A percentile compares a stretch with the other conserved stretches of the same genome.
These are phyloP conservation scores for Zhuliangozyma parablackwelliae DNA, from an alignment of 1,139 yeast genomes.

Conservation along the genomic window DNA sequence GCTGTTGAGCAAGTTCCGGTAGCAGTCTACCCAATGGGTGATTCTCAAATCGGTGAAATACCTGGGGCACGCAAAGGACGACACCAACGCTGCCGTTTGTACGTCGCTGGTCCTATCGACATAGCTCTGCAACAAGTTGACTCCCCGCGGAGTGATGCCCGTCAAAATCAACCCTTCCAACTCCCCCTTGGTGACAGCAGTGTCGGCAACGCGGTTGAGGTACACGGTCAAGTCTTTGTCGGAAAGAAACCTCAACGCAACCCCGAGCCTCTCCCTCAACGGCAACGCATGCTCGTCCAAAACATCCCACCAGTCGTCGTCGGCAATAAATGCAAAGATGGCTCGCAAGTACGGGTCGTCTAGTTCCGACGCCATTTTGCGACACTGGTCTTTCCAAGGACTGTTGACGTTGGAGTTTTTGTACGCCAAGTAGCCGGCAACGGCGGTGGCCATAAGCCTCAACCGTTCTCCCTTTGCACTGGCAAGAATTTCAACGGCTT, in stretches of 20 bases:
- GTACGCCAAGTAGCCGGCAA: conserved; percentile 87
- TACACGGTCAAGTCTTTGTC: conserved; percentile 72
- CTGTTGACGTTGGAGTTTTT: conserved; percentile 59
- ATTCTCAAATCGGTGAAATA: conserved; percentile 70
- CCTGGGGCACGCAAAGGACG: conserved; percentile 78
- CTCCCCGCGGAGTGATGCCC: conserved; percentile 81
- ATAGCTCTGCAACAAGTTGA: conserved; percentile 78
- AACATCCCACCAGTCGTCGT: conserved; percentile 95
- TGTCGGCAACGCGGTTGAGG: conserved; percentile 63
- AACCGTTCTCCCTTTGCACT: conserved; percentile 59
- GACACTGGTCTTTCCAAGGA: conserved; percentile 92
- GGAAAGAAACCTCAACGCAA: conserved; percentile 78
- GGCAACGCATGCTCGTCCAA: conserved; percentile 88
- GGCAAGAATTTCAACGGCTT: conserved; percentile 71
- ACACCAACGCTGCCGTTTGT: conserved; percentile 84
- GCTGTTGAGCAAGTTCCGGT: conserved; percentile 70
- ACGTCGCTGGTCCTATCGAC: conserved; percentile 89
- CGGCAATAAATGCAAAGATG: conserved; percentile 89
- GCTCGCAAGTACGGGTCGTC: conserved; percentile 89
- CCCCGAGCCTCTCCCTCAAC: conserved; percentile 80
- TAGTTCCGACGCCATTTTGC: conserved; percentile 78
- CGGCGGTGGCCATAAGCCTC: conserved; percentile 84
- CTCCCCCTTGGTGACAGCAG: conserved; percentile 75
- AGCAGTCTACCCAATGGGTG: conserved; percentile 73
- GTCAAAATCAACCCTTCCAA: conserved; percentile 87